A percentile compares a stretch with the other conserved stretches of the same genome.
These are phyloP conservation scores for Cicer chorassanicum DNA, from an alignment of 306 rosid species.

Conservation along the genomic window DNA sequence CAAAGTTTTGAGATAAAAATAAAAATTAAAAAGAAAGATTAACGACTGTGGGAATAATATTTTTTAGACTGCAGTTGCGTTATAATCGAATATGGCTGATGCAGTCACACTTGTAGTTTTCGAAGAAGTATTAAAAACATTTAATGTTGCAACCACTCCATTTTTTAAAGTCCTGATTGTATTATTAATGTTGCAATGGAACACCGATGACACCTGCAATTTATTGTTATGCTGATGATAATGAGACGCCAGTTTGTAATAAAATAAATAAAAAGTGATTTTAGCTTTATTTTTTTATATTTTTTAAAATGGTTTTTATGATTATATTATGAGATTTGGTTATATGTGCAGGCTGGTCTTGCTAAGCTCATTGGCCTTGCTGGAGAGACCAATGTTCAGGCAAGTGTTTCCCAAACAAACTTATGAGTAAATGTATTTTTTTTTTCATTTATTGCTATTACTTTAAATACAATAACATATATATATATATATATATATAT, in stretches of 20 bases:
- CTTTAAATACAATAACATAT: neutral
- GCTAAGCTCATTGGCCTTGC: constrained; percentile 99
- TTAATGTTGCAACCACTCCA: neutral
- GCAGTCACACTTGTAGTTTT: neutral
- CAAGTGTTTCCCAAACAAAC: constrained; percentile 38
- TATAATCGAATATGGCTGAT: neutral
- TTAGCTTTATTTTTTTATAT: too few relatives aligned
- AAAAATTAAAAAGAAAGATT: too few relatives aligned
- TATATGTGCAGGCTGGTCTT: constrained; percentile 79
- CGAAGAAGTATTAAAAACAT: neutral
- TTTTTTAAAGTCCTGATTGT: neutral
- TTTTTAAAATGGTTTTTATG: too few relatives aligned
- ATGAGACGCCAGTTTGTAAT: neutral
- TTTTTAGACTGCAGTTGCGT: neutral
- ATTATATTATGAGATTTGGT: neutral
- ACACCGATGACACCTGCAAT: neutral
- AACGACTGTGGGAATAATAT: too few relatives aligned
- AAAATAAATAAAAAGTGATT: too few relatives aligned
- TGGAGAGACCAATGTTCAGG: constrained; percentile 99
- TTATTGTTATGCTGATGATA: neutral
- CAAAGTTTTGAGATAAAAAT: too few relatives aligned
- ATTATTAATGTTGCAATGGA: neutral
- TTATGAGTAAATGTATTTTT: neutral
- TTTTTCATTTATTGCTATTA: neutral
- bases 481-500: too few relatives aligned